Conservation (phyloP, 1,284 basidiomycete species). For the Cerrena zonata region DNA sequence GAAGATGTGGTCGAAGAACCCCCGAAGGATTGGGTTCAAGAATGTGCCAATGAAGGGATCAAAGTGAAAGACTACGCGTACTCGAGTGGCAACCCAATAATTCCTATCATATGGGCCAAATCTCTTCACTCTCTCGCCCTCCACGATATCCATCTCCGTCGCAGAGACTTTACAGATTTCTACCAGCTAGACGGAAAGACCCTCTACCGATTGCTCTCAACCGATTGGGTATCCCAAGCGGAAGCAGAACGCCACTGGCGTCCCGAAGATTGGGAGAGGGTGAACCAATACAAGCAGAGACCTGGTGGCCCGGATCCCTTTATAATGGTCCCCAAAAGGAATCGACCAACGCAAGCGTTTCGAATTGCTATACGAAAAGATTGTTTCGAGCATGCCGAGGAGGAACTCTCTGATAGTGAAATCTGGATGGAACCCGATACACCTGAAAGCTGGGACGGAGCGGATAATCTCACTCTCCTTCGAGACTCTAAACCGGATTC, state of each 20-base stretch:
- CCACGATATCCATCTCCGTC: slow-evolving; percentile 22
- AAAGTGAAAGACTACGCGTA: slow-evolving; percentile 50
- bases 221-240: slow-evolving; percentile 41
- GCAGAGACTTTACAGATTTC: slow-evolving; percentile 22
- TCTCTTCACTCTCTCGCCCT: slow-evolving; percentile 17
- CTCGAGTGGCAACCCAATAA: slow-evolving; percentile 14
- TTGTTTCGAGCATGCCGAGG: slow-evolving; percentile 1
- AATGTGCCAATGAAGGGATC: slow-evolving; percentile 34
- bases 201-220: slow-evolving; percentile 41
- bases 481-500: neutral
- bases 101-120: slow-evolving; percentile 19
- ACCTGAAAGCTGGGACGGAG: slow-evolving; percentile 22
- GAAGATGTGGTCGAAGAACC: slow-evolving; percentile 24
- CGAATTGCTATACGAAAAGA: slow-evolving; percentile 13
- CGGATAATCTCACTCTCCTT: neutral
- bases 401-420: slow-evolving; percentile 16
- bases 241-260: slow-evolving; percentile 37
- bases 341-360: slow-evolving; percentile 20
- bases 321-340: slow-evolving; percentile 6
- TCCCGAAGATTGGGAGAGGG: slow-evolving; percentile 36
- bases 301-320: slow-evolving; percentile 22
- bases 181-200: slow-evolving; percentile 35
- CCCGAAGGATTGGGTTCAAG: slow-evolving; percentile 24
- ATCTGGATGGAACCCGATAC: slow-evolving; percentile 21
- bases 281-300: slow-evolving; percentile 33